Evolutionary conservation across 768 basidiomycete species (phyloP), one percentile per base, ranked within the genome.

Genomic region (Pulveroboletus sp.): DNA sequence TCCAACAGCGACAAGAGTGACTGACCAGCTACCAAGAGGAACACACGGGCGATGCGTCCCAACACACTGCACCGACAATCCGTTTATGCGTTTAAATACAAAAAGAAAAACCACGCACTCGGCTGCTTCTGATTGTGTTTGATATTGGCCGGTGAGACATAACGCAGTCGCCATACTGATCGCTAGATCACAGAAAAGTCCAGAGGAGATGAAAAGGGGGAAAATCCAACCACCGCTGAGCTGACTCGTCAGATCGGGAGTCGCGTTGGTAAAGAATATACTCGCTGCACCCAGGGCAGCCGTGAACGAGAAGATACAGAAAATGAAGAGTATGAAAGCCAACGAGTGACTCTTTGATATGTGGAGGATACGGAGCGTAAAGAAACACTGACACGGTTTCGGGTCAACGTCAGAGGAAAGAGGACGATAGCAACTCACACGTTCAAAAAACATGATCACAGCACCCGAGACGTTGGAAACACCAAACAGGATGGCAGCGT

Each of bases 301-400:
- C n/a, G 55, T 60, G 21, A 63, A 57, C 11, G 58, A 42, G 43
- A 62, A 54, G 5, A 60, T 40, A 42, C 58, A 63, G 12, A 39
- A 34, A 27, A 53, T 23, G 10, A 57, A 57, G 34, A 52, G 41
- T 16, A 41, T 5, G 9, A 57, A 49, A n/a, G 50, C 40, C 19
- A 63, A 38, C 4, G 53, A 2, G 14, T 56, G 50, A 27, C 49
- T 60, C 12, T 52, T 33, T 44, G 58, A 60, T 14, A 43, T 23
- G 50, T 39, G 49, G 29, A 60, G 32, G 33, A 62, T 47, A 16
- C 49, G 58, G 20, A 32, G 33, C 12, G 61, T 34, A 43, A 63
- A 63, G 52, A 63, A 63, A 52, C 43, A 50, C 60, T 62, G 44
- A 1, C 2, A 9, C 7, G 10, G 17, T 23, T 34, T 20, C 21